These are phyloP conservation scores for Neocucurbitaria cava DNA, from an alignment of 2,329 filamentous ascomycete species.

Conservation along the genomic window DNA sequence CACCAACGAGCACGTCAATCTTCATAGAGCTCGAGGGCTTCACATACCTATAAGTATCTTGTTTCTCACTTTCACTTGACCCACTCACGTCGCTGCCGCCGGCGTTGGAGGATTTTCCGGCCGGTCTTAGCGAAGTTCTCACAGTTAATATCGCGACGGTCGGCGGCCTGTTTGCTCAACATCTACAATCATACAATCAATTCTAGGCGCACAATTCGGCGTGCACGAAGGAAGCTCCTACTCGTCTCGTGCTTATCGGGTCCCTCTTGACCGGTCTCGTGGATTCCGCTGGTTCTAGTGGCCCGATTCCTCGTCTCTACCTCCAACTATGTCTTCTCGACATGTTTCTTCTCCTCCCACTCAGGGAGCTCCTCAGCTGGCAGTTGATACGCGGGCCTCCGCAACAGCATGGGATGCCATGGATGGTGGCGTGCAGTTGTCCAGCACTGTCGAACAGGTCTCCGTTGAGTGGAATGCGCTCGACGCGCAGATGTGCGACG, in stretches of 20 bases:
- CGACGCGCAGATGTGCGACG: neutral
- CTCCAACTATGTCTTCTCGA: no score
- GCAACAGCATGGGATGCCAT: neutral
- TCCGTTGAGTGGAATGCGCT: neutral
- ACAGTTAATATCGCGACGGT: neutral
- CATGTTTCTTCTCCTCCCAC: no score
- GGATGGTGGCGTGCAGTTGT: neutral
- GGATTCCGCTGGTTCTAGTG: neutral
- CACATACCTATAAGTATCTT: no score
- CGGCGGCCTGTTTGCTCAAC: neutral
- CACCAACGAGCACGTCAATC: no score
- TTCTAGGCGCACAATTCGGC: neutral
- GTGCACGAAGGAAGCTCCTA: neutral
- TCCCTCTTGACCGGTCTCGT: neutral
- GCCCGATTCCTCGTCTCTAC: neutral
- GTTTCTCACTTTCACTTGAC: neutral
- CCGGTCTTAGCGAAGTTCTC: neutral
- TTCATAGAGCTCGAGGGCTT: no score
- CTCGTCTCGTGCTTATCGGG: neutral
- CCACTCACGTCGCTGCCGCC: neutral
- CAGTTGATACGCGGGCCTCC: no score
- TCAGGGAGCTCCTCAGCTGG: no score
- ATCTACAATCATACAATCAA: neutral
- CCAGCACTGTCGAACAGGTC: neutral
- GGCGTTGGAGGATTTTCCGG: neutral